Percentiles rank a stretch among this genome's conserved stretches.
These are phyloP conservation scores for Xylariales sp. DNA, from an alignment of 2,329 filamentous ascomycete species.

Conservation along the genomic window DNA sequence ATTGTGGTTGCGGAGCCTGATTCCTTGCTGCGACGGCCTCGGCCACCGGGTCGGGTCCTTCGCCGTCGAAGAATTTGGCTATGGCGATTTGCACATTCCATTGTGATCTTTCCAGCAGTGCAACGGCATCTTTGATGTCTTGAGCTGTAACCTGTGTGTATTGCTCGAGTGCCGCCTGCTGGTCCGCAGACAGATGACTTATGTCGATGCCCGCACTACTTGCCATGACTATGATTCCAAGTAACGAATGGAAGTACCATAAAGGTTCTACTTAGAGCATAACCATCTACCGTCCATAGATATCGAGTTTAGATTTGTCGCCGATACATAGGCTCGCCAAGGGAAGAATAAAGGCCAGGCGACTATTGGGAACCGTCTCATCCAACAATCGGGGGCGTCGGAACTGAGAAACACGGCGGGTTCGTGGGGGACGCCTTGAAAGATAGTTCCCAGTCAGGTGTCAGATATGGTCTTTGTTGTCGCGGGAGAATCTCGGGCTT, in stretches of 20 bases:
- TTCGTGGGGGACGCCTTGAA: not conserved
- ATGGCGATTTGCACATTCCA: constrained; percentile 99
- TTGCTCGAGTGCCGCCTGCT: constrained; percentile 87
- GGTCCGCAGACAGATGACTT: constrained; percentile 76
- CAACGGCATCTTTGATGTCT: constrained; percentile 78
- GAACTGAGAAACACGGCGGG: not conserved
- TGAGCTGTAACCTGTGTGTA: constrained; percentile 91
- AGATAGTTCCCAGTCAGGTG: not conserved
- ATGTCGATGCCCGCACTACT: constrained; percentile 66
- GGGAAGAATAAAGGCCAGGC: not conserved
- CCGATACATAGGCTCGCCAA: not conserved
- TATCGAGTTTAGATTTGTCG: not conserved
- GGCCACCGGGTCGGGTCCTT: constrained; percentile 82
- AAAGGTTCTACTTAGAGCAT: not conserved
- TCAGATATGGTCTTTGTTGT: constrained; percentile 11
- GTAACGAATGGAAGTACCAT: constrained; percentile 6
- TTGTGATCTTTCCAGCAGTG: constrained; percentile 84
- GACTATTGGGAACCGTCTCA: not conserved
- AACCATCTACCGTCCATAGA: constrained; percentile 18
- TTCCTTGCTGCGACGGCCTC: constrained; percentile 76
- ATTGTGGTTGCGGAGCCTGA: constrained; percentile 69
- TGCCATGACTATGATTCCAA: constrained; percentile 52
- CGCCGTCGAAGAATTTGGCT: constrained; percentile 97
- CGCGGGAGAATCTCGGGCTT: not conserved
- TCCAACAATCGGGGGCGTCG: not conserved